These are phyloP conservation scores for Babesia ovis DNA, from an alignment of 169 alveolate species.

Conservation along the genomic window DNA sequence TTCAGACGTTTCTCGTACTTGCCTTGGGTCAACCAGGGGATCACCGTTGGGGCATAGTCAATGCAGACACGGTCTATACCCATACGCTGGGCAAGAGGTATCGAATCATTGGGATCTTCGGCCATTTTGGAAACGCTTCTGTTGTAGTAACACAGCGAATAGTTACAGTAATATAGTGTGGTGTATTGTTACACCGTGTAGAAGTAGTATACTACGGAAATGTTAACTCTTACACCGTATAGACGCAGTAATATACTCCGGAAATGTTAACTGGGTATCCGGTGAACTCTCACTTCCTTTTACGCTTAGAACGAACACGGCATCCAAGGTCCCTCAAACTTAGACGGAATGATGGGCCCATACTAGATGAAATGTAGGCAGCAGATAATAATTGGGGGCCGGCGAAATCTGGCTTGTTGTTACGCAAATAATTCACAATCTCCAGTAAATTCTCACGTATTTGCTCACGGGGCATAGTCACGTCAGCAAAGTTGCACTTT, in stretches of 20 bases:
- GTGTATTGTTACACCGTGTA: no score
- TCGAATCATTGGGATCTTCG: slow-evolving; percentile 34
- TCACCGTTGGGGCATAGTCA: slow-evolving; percentile 52
- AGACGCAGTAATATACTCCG: no score
- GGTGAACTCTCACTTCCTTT: neutral
- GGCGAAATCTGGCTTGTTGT: slow-evolving; percentile 54
- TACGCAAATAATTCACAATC: slow-evolving; percentile 41
- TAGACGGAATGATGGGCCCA: slow-evolving; percentile 65
- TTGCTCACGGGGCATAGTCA: slow-evolving; percentile 75
- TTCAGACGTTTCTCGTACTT: slow-evolving; percentile 31
- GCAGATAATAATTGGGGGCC: slow-evolving; percentile 32
- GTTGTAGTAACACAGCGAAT: no score
- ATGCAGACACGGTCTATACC: slow-evolving; percentile 59
- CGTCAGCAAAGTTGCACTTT: slow-evolving; percentile 79
- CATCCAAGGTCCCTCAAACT: slow-evolving; percentile 41
- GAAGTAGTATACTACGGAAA: no score
- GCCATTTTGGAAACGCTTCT: slow-evolving; percentile 2
- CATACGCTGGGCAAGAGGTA: slow-evolving; percentile 53
- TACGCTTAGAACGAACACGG: slow-evolving; percentile 16
- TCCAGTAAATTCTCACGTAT: slow-evolving; percentile 72
- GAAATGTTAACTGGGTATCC: no score
- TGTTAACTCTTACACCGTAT: no score
- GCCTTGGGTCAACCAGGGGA: slow-evolving; percentile 46
- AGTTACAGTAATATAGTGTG: no score
- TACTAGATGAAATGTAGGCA: slow-evolving; percentile 56